Evolutionary conservation across 352 stramenopile genomes (phyloP), one percentile per base, ranked within the genome.

Genomic region (Phytophthora citrophthora): DNA sequence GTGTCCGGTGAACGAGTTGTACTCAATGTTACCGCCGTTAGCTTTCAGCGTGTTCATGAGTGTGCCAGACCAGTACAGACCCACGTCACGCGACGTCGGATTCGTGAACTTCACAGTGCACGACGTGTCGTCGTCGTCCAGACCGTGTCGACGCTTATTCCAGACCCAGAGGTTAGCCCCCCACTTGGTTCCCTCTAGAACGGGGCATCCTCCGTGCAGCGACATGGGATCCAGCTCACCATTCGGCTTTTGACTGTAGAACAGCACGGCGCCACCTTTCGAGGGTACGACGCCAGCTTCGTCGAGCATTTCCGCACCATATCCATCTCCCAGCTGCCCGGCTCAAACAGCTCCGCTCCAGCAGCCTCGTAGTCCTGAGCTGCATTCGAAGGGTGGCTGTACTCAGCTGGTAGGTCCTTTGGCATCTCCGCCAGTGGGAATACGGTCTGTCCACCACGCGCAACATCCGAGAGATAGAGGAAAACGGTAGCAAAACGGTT

Each of bases 131-230:
- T 78, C 52, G 36, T 59, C 54, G 68, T 86, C 78, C 32, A 92
- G 54, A 3, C 83, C 87, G 54, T 86, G 88, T 49, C 87, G 76
- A 5, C 90, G 87, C 60, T 90, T 92, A 79, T 98, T 98, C 95
- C 96, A 98, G 54, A 99, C 86, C 95, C 96, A 99, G 50, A 99
- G 91, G 72, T 99, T 99, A 12, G 96, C 95, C n/a, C 90, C 94
- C 84, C 95, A 99, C 73, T 99, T 99, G 15, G 92, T 89, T 20
- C 93, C 93, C 16, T 94, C 80, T 7, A 98, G 66, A 7, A 99
- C 96, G 5, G 97, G 97, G 73, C 97, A 99, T n/a, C 89, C 96
- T 26, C 93, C 96, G 64, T 99, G 70, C 61, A 96, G 54, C 26
- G 79, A 86, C 82, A 81, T 84, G 4, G 81, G 72, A 72, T 99